A percentile compares a stretch with the other conserved stretches of the same genome.
These are phyloP conservation scores for Neospermospora avenae DNA, from an alignment of 2,329 filamentous ascomycete genomes.

Conservation along the genomic window DNA sequence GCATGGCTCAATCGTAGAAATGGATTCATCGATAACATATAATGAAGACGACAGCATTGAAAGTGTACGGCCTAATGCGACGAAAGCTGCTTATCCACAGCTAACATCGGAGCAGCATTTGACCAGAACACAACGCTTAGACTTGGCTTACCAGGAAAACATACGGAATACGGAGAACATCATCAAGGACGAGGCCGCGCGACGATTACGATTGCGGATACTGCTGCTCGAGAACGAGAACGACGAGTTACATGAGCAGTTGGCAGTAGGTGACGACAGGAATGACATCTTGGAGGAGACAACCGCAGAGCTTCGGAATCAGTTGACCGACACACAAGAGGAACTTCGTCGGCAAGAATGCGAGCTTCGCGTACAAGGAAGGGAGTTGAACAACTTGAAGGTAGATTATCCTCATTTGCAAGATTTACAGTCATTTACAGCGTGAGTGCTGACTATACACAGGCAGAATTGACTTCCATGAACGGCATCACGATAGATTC, in stretches of 20 bases:
- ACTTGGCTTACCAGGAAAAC: conserved; percentile 66
- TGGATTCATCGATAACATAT: conserved; percentile 32
- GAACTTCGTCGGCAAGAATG: conserved; percentile 22
- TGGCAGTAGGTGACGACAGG: conserved; percentile 57
- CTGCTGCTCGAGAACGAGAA: conserved; percentile 75
- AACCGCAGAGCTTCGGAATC: conserved; percentile 45
- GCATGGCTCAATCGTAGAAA: conserved; percentile 14
- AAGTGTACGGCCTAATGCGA: conserved; percentile 21
- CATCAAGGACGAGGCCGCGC: conserved; percentile 70
- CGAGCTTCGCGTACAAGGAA: conserved; percentile 48
- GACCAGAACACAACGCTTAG: conserved; percentile 46
- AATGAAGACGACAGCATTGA: conserved; percentile 30
- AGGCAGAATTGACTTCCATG: conserved; percentile 71
- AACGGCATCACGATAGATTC: conserved; percentile 66
- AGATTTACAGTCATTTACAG: background rate
- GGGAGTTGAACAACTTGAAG: conserved; percentile 55
- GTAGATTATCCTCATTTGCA: conserved; percentile 36
- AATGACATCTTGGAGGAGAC: conserved; percentile 52
- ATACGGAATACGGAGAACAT: conserved; percentile 64
- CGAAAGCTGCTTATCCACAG: background rate
- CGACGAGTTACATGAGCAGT: conserved; percentile 60
- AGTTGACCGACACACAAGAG: conserved; percentile 47
- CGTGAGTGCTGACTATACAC: background rate
- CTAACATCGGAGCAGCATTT: conserved; percentile 29
- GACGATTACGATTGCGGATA: conserved; percentile 65